Base-by-base conservation (phyloP, 768 basidiomycete species). In the Polyporus arcularius region DNA sequence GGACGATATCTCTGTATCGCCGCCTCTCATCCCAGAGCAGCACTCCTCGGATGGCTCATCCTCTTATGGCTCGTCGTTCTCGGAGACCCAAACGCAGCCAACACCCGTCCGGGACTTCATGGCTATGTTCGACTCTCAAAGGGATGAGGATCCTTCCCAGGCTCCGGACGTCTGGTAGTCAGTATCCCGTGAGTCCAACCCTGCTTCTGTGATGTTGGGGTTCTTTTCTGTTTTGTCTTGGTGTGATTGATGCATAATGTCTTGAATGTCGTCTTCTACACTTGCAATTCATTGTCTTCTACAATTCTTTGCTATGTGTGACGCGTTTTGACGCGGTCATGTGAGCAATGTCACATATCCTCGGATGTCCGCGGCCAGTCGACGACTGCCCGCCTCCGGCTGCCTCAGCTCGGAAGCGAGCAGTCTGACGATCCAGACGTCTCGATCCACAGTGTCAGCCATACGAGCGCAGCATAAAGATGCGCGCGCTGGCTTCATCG, bases 71-170 rank as follows among this genome's bases (percentile, higher is more conserved):
- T 9, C 28, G 12, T 50, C 7, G 8, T 8, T n/a, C 32, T 28
- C 46, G 18, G 46, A 47, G 11, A 12, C 49, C 10, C 49, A 26
- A 2, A 26, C 21, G 21, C 21, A 26, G 21, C 21, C 21, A 26
- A 26, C 21, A 26, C 21, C 49, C 1, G 28, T 50, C 16, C 49
- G 49, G 49, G 26, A 28, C 16, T 50, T 50, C 32, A 6, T 50
- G 49, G 49, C 18, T 9, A 50, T 50, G 49, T 50, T 50, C 49
- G 47, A 49, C 18, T 41, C 56, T n/a, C 46, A 57, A 18, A 8
- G 16, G 11, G 45, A 32, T 40, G 18, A 12, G 3, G 41, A 56
- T 18, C 31, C 31, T 9, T 48, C n/a, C 9, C 42, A 43, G 38
- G 18, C 15, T 58, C 14, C 18, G 3, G 6, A 14, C 18, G 18